Conservation (phyloP, 306 rosid species). For the Mimosa pudica region DNA sequence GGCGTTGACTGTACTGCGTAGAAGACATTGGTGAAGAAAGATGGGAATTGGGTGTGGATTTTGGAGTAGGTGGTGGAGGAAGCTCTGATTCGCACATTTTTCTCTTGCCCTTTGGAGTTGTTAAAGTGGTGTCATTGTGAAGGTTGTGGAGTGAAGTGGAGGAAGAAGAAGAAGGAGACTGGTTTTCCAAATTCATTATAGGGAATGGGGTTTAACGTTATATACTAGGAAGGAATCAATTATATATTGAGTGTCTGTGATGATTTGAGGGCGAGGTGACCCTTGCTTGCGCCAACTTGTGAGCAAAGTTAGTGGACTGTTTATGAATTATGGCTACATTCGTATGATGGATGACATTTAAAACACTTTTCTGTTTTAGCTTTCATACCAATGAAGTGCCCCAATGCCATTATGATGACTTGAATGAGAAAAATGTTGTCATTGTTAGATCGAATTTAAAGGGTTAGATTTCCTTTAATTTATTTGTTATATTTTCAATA, state of each 20-base stretch:
- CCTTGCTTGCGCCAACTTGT: neutral
- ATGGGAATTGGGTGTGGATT: neutral
- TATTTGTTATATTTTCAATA: too few species aligned
- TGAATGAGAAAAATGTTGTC: too few species aligned
- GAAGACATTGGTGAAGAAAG: neutral
- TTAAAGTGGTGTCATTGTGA: neutral
- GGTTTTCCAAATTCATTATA: neutral
- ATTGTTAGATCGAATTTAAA: too few species aligned
- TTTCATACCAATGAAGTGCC: neutral
- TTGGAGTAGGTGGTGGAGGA: neutral
- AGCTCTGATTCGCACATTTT: conserved; percentile 3
- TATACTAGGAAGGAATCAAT: neutral
- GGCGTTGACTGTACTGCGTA: neutral
- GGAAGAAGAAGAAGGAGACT: neutral
- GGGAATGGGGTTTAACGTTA: neutral
- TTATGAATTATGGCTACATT: neutral
- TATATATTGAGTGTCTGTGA: neutral
- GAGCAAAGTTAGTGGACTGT: neutral
- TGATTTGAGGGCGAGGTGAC: neutral
- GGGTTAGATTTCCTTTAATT: too few species aligned
- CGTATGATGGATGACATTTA: neutral
- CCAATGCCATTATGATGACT: too few species aligned
- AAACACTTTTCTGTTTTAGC: neutral
- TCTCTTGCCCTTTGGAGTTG: neutral
- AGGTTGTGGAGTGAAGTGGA: neutral